These are phyloP conservation scores for Hymenoscyphus fraxineus DNA, from an alignment of 2,329 filamentous ascomycete genomes.

Conservation along the genomic window DNA sequence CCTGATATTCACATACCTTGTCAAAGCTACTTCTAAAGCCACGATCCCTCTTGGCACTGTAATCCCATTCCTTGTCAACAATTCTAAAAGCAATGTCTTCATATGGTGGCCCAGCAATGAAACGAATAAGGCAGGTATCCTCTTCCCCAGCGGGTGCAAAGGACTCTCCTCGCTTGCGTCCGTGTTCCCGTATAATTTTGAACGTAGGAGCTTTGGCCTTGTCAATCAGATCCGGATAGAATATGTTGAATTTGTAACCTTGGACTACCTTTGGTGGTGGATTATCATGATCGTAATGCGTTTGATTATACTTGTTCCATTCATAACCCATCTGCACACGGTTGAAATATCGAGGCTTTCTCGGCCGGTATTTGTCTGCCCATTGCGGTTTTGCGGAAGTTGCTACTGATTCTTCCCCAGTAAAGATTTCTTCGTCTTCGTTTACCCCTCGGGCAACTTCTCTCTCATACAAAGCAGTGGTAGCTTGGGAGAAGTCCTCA, in stretches of 20 bases:
- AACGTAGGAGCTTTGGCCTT: conserved; percentile 93
- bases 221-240: conserved; percentile 96
- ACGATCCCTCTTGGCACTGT: conserved; percentile 88
- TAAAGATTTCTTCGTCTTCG: conserved; percentile 95
- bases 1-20: conserved; percentile 62
- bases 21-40: conserved; percentile 97
- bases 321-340: conserved; percentile 98
- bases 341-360: conserved; percentile 96
- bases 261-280: conserved; percentile 97
- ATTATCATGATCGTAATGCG: conserved; percentile 97
- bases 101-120: conserved; percentile 92
- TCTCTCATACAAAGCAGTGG: conserved; percentile 84
- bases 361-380: conserved; percentile 79
- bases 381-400: conserved; percentile 66
- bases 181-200: conserved; percentile 90
- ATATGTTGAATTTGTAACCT: conserved; percentile 99
- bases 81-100: conserved; percentile 97
- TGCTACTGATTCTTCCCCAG: conserved; percentile 77
- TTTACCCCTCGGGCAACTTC: conserved; percentile 87
- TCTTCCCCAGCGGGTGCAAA: conserved; percentile 92
- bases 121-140: conserved; percentile 93
- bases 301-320: conserved; percentile 99
- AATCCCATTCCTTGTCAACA: conserved; percentile 98
- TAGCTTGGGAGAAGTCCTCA: conserved; percentile 81
- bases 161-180: conserved; percentile 82